Evolutionary conservation across 176 grass and related monocot genomes (phyloP).

Genomic region (Triticum monococcum): DNA sequence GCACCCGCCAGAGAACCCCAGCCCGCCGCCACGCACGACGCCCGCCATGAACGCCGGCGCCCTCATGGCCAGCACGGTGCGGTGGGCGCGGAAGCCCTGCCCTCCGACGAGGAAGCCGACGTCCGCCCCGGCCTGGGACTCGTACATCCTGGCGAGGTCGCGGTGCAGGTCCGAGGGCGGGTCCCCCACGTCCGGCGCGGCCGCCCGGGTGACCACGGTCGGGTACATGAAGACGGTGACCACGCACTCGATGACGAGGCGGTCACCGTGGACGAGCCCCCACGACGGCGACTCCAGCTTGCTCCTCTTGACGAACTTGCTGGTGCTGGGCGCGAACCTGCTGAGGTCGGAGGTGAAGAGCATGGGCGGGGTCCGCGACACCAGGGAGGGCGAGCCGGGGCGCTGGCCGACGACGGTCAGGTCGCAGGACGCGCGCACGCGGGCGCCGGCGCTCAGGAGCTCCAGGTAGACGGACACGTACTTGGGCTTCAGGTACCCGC

Average conservation of each 20-base stretch:
- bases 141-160: slow-evolving; percentile 14
- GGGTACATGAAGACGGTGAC: slow-evolving; percentile 13
- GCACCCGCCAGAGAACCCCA: neutral
- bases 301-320: slow-evolving; percentile 8
- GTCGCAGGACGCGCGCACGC: neutral
- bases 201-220: neutral
- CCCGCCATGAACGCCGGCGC: slow-evolving; percentile 48
- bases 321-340: neutral
- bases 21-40: slow-evolving; percentile 1
- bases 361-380: neutral
- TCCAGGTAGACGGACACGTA: neutral
- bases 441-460: neutral
- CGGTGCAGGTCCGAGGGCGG: neutral
- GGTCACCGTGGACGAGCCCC: slow-evolving; percentile 34
- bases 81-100: slow-evolving; percentile 30
- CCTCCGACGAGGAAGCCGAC: slow-evolving; percentile 17
- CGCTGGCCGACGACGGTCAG: neutral
- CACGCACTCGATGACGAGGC: slow-evolving; percentile 33
- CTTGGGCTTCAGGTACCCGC: neutral
- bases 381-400: neutral
- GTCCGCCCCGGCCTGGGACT: neutral
- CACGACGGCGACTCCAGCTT: slow-evolving; percentile 23
- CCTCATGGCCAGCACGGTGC: slow-evolving; percentile 31
- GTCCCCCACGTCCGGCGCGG: neutral
- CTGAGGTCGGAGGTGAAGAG: neutral